These are phyloP conservation scores for Coniochaeta hoffmannii DNA, from an alignment of 2,329 filamentous ascomycete species.

Conservation along the genomic window DNA sequence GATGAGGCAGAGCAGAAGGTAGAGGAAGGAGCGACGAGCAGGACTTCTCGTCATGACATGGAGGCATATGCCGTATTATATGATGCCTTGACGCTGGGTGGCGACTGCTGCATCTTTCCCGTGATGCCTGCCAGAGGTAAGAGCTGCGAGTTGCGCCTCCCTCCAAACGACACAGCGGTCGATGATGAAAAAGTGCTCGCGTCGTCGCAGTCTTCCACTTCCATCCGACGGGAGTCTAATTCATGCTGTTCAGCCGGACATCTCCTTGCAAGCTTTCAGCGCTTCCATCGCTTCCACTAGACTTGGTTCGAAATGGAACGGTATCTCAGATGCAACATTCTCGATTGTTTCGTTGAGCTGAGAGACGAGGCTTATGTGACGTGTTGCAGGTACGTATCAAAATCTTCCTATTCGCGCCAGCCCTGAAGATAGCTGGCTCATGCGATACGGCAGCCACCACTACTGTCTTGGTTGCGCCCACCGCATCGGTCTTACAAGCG, in stretches of 20 bases:
- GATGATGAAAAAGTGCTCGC: neutral
- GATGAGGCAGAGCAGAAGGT: no score
- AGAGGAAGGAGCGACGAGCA: no score
- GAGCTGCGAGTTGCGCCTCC: no score
- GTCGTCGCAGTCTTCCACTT: neutral
- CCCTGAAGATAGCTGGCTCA: neutral
- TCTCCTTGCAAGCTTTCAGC: neutral
- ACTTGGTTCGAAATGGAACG: constrained; percentile 65
- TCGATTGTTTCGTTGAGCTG: constrained; percentile 67
- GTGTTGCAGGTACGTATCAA: constrained; percentile 62
- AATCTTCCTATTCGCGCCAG: neutral
- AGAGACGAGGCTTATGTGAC: constrained; percentile 72
- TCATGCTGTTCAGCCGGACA: neutral
- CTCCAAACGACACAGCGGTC: no score
- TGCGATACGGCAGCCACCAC: constrained; percentile 55
- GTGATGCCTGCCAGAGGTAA: no score
- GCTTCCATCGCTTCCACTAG: neutral
- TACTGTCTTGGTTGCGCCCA: constrained; percentile 75
- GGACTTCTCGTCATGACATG: no score
- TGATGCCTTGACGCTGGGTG: no score
- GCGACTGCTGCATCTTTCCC: no score
- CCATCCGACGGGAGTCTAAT: no score
- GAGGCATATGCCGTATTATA: no score
- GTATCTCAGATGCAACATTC: constrained; percentile 68
- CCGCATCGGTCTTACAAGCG: constrained; percentile 51